Evolutionary conservation across 305 asterid genomes (phyloP).

Genomic region (Fraxinus sp.): DNA sequence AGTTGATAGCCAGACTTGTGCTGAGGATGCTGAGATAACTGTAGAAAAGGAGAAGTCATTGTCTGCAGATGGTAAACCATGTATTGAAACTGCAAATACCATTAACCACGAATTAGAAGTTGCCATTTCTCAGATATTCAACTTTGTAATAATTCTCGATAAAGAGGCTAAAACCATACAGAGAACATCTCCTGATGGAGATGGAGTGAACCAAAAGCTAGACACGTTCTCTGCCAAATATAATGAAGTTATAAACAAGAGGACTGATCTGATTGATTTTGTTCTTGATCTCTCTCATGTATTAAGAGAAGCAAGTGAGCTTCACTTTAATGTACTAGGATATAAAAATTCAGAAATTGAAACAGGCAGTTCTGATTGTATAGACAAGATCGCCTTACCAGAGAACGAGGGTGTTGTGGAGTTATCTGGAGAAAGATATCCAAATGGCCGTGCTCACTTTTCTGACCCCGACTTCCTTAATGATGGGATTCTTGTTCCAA

Average conservation of each 20-base stretch:
- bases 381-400: slow-evolving; percentile 66
- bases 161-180: slow-evolving; percentile 55
- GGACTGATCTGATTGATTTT: slow-evolving; percentile 47
- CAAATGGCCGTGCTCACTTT: slow-evolving; percentile 53
- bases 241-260: slow-evolving; percentile 40
- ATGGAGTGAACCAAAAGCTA: slow-evolving; percentile 48
- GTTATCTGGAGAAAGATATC: slow-evolving; percentile 33
- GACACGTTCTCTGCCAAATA: slow-evolving; percentile 54
- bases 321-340: slow-evolving; percentile 46
- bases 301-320: slow-evolving; percentile 43
- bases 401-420: slow-evolving; percentile 44
- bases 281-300: slow-evolving; percentile 51
- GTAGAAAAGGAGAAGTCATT: slow-evolving; percentile 30
- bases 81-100: slow-evolving; percentile 25
- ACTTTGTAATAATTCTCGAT: slow-evolving; percentile 56
- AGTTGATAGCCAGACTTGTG: slow-evolving; percentile 26
- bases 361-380: slow-evolving; percentile 46
- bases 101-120: slow-evolving; percentile 38
- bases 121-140: slow-evolving; percentile 55
- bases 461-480: slow-evolving; percentile 81
- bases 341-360: slow-evolving; percentile 46
- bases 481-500: slow-evolving; percentile 73
- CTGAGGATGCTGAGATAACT: slow-evolving; percentile 30
- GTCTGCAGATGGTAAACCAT: slow-evolving; percentile 31
- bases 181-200: slow-evolving; percentile 44